A percentile compares a stretch with the other conserved stretches of the same genome.
Evolutionary conservation across 345 rosid genomes (phyloP).

Genomic region (Syzygium aromaticum): DNA sequence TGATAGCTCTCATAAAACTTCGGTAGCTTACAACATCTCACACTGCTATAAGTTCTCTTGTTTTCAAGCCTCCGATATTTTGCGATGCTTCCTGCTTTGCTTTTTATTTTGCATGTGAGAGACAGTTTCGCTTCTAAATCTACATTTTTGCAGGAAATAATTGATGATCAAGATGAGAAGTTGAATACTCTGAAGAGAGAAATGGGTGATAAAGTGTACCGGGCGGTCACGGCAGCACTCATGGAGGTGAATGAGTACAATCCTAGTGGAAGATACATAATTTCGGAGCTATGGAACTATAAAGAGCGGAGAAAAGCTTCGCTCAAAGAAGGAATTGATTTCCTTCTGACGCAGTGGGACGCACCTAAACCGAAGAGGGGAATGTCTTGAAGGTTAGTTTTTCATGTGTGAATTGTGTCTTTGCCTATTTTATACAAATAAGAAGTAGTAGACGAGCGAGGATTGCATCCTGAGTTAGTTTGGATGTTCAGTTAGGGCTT

Average conservation of each 20-base stretch:
- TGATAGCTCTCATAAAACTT: not conserved
- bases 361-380: conserved; percentile 25
- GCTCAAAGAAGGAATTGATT: conserved; percentile 52
- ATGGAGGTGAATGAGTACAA: conserved; percentile 79
- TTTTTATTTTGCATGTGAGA: not conserved
- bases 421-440: not conserved
- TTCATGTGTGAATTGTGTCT: not conserved
- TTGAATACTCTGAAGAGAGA: conserved; percentile 46
- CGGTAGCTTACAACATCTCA: not conserved
- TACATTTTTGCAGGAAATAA: conserved; percentile 41
- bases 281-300: conserved; percentile 77
- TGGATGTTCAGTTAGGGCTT: not conserved
- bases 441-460: not conserved
- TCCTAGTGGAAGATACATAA: conserved; percentile 84
- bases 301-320: conserved; percentile 52
- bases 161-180: conserved; percentile 61
- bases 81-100: not conserved
- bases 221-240: conserved; percentile 54
- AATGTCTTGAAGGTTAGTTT: conserved; percentile 15
- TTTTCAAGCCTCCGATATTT: not conserved
- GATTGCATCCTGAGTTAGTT: not conserved
- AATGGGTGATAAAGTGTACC: conserved; percentile 46
- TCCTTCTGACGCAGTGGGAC: conserved; percentile 46
- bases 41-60: not conserved
- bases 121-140: not conserved